Evolutionary conservation across 306 rosid species (phyloP), one percentile per base, ranked within the genome.

Genomic region (Arachis hypogaea): DNA sequence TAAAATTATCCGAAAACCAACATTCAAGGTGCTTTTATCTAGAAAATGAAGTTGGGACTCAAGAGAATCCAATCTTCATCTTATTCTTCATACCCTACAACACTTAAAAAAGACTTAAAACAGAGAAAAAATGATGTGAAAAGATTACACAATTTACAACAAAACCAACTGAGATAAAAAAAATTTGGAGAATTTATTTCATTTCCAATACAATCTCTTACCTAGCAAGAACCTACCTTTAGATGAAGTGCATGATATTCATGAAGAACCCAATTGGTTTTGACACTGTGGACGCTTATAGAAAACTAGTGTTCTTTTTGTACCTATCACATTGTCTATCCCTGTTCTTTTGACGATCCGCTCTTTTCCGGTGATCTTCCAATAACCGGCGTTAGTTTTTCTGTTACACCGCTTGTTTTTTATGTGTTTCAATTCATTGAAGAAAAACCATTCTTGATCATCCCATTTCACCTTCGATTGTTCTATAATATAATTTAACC

Each of bases 201-300:
- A 22, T 22, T 22, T 22, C 28, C 28, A 22, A 22, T 22, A 28
- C 6, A n/a, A 28, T 7, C 14, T 0, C 43, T 28, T 22, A 22
- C 28, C 28, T 22, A 22, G 28, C 28, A 22, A 22, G 28, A 22
- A 3, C 47, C 42, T 43, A 90, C 91, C 91, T 59, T 69, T 58
- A 18, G 1, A 38, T 2, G 54, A 47, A 14, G 14, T 11, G 76
- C 66, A 41, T 83, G 81, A 63, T 86, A 88, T 64, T 88, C 90
- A 5, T 88, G 93, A 3, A 90, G 78, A 29, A 83, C 83, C 93
- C 97, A 88, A 7, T 70, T 36, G 69, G 87, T 90, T 81, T 18
- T 60, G 51, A 42, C 14, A 56, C 55, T 72, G 3, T 22, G 71
- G 81, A 38, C 88, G 86, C 9, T 0, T 1, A 36, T 86, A 12